Evolutionary conservation across 179 eudicot genomes (phyloP), one percentile per base, ranked within the genome.

Genomic region (Silene coronaria): DNA sequence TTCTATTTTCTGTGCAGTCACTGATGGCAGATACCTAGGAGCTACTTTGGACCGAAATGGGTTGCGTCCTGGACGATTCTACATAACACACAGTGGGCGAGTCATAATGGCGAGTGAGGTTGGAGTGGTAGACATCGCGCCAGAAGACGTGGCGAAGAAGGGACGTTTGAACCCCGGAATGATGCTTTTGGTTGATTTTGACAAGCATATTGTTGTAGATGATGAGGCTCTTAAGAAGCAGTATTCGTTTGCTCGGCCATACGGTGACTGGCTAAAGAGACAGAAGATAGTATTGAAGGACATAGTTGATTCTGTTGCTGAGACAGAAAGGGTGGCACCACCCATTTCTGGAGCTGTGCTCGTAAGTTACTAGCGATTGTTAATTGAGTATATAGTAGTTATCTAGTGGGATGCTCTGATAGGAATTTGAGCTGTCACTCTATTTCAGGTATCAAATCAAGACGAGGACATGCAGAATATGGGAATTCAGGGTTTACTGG

Each of bases 81-180:
- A 96, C 65, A 76, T 89, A 23, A 96, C 98, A 36, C 94, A 93
- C 83, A 96, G 97, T 77, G 97, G 98, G 66, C 86, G 98, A 76
- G 99, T 96, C 53, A 80, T 96, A 73, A 96, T 96, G 99, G 99
- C 99, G 17, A 96, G 99, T 83, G 99, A 96, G 84, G 98, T 93
- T 64, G 98, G 99, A 60, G 99, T 96, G 13, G 98, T 93, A 13
- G 99, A 96, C 62, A 83, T 96, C 75, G 87, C 98, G 75, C 90
- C 96, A 16, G 94, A 93, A 76, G 99, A 96, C 80, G 98, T 96
- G 22, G 74, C 84, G 53, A 86, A 88, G 86, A 96, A 96, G 85
- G 99, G 99, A 72, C 90, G 98, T 81, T 89, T 96, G 77, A 96
- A 91, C 72, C 99, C 99, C 77, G 99, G 99, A 60, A 93, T 96